Evolutionary conservation across 352 stramenopile genomes (phyloP), one percentile per base, ranked within the genome.

Genomic region (Phytophthora kernoviae): DNA sequence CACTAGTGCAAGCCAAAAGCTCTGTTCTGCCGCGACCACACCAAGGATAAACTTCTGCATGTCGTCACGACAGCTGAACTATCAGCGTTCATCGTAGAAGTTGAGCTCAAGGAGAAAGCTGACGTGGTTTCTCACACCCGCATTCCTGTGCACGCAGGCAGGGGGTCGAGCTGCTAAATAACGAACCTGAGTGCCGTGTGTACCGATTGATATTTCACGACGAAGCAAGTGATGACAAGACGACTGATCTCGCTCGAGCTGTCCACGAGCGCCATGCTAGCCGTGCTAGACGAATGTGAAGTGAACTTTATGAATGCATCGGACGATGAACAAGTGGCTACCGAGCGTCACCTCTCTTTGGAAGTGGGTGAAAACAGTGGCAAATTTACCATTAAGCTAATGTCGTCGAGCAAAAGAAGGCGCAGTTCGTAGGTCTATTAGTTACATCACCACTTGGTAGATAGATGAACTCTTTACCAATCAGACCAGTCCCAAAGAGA

Each of bases 1-100:
- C 65, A 4, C 54, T 85, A 26, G 32, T 56, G n/a, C 65, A 76
- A 43, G 41, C 52, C 21, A 69, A 70, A 8, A 69, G 75, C 14
- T 49, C 57, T 86, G 10, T 77, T 86, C 51, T 86, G 77, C 47
- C 73, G 73, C 22, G 72, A 86, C 52, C 77, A 86, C 50, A 79
- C 65, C 18, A 64, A 71, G 26, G 75, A 85, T 60, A 59, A 72
- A 21, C 42, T 83, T 1, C 65, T 79, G 8, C 78, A 87, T 33
- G 56, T 77, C 8, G 62, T 73, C 9, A 65, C 58, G 18, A 79
- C 70, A 1, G 37, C 12, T 2, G 67, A 77, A 20, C n/a, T 61
- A 3, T 63, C 67, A 18, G 68, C 77, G 26, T 75, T 71, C 42
- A 75, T 84, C 44, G 66, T 87, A 41, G 77, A 87, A 45, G 65